phyloP scores from a whole-genome alignment of 441 rosid species.

The Hura crepitans region DNA sequence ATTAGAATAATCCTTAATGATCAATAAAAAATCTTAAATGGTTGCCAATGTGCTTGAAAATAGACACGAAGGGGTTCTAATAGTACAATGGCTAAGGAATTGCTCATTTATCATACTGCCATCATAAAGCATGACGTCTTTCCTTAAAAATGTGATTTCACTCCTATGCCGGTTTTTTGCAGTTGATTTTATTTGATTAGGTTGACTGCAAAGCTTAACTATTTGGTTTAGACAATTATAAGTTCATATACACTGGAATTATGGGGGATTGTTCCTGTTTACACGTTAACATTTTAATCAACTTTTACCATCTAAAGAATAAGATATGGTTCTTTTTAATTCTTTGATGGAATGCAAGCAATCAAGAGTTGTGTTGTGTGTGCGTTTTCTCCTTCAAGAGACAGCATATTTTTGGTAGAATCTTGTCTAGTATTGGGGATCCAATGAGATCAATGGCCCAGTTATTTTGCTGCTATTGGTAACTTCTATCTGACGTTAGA shows the following conservation, averaged over 20 bases:
- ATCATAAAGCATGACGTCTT: constrained; percentile 5
- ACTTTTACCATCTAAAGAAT: background rate
- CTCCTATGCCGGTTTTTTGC: background rate
- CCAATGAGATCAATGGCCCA: background rate
- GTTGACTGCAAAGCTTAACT: background rate
- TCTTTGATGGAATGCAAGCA: background rate
- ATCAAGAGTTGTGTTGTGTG: too few relatives aligned
- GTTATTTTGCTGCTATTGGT: constrained; percentile 1
- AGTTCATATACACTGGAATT: background rate
- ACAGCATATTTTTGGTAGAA: background rate
- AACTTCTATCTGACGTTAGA: background rate
- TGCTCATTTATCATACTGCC: background rate
- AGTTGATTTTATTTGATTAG: background rate
- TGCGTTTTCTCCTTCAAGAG: background rate
- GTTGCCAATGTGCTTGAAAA: constrained; percentile 11
- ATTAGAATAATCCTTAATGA: background rate
- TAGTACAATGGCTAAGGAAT: background rate
- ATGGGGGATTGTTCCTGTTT: constrained; percentile 2
- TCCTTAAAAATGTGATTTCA: background rate
- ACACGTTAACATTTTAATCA: background rate
- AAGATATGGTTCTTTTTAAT: background rate
- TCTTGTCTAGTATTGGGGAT: background rate
- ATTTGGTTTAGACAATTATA: background rate
- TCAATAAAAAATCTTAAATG: background rate
- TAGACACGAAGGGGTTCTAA: constrained; percentile 1